Evolutionary conservation across 768 basidiomycete genomes (phyloP), one percentile per base, ranked within the genome.

Genomic region (Pulveroboletus frians): DNA sequence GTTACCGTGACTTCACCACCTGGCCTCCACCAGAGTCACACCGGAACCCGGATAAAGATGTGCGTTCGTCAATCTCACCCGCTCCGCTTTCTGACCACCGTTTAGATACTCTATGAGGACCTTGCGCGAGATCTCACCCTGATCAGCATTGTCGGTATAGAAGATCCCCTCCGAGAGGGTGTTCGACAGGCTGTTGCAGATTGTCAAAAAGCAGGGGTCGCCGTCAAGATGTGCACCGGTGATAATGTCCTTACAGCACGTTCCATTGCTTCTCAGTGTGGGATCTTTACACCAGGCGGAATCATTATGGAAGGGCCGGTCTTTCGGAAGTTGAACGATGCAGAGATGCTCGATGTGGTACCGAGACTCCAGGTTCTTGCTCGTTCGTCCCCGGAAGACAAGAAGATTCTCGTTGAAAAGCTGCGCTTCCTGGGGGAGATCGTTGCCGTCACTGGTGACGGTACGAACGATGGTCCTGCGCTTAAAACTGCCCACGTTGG

Each of bases 141-240:
- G 30, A 85, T 98, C 53, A 88, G 81, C 39, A 89, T 99, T 56
- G 82, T 84, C 51, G 96, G 93, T 60, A 97, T 99, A 60, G 94
- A 99, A 63, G 96, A 99, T 63, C 96, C 94, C 38, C 78, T 99
- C 4, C 88, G 95, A 30, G 77, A 80, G 0, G 92, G 94, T 63
- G 96, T 98, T 23, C 80, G 80, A 14, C 79, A 92, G 10, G 93
- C 95, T 15, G 95, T 99, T 38, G 75, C 78, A 38, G 84, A 89
- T 61, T 97, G 94, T 63, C 83, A 83, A 59, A 78, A 75, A 45
- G 95, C 96, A 36, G 94, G 95, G 53, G 93, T 99, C 13, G 75
- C 78, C 20, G 84, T 98, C 71, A 97, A 96, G 73, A 99, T 97
- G 94, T 95, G 92, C 66, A 98, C 96, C 0, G 96, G 95, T 56